phyloP scores from a whole-genome alignment of 108 stramenopile genomes.

The Skeletonema marinoi region DNA sequence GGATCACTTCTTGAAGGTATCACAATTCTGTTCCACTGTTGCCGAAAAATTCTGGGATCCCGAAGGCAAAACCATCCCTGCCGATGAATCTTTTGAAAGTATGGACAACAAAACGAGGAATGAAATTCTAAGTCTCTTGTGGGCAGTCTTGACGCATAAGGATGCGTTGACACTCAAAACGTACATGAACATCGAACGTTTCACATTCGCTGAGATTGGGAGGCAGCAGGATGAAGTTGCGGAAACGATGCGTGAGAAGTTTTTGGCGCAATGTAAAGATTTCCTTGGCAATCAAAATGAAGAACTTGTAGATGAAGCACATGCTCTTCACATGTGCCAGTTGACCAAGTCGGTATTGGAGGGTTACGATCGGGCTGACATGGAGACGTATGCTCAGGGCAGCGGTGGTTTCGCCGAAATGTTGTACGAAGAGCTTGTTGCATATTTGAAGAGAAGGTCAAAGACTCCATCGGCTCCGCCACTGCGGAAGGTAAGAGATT shows the following conservation, averaged over 20 bases:
- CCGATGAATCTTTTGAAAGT: constrained; percentile 10
- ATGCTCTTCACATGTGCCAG: constrained; percentile 76
- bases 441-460: constrained; percentile 59
- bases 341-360: constrained; percentile 83
- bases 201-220: constrained; percentile 63
- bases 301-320: constrained; percentile 57
- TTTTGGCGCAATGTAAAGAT: constrained; percentile 56
- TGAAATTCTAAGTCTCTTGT: constrained; percentile 78
- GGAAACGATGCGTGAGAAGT: constrained; percentile 57
- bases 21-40: constrained; percentile 78
- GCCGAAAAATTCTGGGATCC: constrained; percentile 40
- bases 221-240: constrained; percentile 57
- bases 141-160: constrained; percentile 83
- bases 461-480: constrained; percentile 14
- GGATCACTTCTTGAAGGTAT: constrained; percentile 74
- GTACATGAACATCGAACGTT: constrained; percentile 73
- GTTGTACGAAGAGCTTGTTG: constrained; percentile 73
- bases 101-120: constrained; percentile 52
- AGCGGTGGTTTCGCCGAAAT: constrained; percentile 37
- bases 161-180: constrained; percentile 72
- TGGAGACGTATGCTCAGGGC: constrained; percentile 35
- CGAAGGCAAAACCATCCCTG: constrained; percentile 4
- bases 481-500: constrained; percentile 43
- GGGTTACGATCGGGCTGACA: constrained; percentile 67
- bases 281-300: constrained; percentile 31